phyloP scores from a whole-genome alignment of 202 grass and related monocot species.

The Zoysia matrella region DNA sequence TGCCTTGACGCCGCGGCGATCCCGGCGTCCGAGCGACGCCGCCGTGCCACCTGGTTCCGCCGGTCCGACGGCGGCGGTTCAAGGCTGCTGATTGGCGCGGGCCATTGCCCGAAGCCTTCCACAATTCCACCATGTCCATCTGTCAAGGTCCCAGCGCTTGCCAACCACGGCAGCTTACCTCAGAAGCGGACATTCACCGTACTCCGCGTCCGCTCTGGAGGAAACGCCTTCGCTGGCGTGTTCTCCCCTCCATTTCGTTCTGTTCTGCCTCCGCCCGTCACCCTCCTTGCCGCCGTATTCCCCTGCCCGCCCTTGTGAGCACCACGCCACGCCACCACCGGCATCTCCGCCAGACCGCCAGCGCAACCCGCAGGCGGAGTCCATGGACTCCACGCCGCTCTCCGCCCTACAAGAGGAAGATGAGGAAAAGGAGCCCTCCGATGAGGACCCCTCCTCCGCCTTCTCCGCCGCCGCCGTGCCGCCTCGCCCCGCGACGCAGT shows the following conservation, averaged over 20 bases:
- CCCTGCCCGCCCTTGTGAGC: background rate
- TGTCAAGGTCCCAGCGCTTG: background rate
- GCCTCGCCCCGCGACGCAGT: slow-evolving; percentile 87
- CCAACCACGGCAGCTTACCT: background rate
- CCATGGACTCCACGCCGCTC: slow-evolving; percentile 71
- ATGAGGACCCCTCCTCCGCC: slow-evolving; percentile 43
- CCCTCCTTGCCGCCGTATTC: background rate
- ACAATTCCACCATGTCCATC: background rate
- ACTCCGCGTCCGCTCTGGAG: background rate
- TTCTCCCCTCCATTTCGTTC: background rate
- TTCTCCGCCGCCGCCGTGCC: slow-evolving; percentile 66
- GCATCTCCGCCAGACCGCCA: background rate
- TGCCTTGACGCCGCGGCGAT: no score
- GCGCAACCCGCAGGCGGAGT: background rate
- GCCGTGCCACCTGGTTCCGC: background rate
- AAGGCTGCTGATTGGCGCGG: no score
- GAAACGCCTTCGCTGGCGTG: background rate
- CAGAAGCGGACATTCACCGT: background rate
- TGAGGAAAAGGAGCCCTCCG: slow-evolving; percentile 54
- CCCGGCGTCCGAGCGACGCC: no score
- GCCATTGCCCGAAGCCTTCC: no score
- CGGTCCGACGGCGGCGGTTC: no score
- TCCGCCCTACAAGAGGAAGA: slow-evolving; percentile 67
- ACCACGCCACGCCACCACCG: background rate
- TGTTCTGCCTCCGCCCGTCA: background rate